Percentiles rank a stretch among this genome's conserved stretches.
Conservation (phyloP, 805 yeast genomes). For the Dipodascus geniculatus region DNA sequence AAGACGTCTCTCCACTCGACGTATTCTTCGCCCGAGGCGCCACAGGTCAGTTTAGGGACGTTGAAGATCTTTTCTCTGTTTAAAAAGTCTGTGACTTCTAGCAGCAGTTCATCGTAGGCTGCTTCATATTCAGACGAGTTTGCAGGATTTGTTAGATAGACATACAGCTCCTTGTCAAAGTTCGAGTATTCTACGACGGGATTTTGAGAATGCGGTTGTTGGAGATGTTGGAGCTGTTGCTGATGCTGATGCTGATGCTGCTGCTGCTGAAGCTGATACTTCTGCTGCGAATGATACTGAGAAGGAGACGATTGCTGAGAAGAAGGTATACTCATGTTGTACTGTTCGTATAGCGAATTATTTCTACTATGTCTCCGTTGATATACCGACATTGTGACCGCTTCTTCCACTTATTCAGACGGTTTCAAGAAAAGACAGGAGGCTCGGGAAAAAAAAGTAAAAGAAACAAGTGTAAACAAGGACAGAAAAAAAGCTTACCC, state of each 20-base stretch:
- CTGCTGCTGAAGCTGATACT: not conserved
- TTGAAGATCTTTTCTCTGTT: not conserved
- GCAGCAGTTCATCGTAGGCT: not conserved
- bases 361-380: not conserved
- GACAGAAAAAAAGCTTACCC: not conserved
- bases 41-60: not conserved
- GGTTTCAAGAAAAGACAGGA: not conserved
- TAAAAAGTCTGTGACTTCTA: conserved; percentile 1
- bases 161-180: not conserved
- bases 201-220: not conserved
- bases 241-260: not conserved
- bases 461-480: not conserved
- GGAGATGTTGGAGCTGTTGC: not conserved
- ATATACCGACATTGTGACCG: not conserved
- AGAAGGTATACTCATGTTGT: not conserved
- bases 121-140: not conserved
- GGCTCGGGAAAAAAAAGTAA: not conserved
- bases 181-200: not conserved
- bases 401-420: not conserved
- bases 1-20: not conserved
- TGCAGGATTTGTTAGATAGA: not conserved
- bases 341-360: not conserved
- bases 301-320: not conserved
- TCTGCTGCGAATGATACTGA: not conserved
- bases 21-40: not conserved